Percentiles rank a stretch among this genome's conserved stretches.
Evolutionary conservation across 108 stramenopile species (phyloP).

Genomic region (Epithemia pelagica): DNA sequence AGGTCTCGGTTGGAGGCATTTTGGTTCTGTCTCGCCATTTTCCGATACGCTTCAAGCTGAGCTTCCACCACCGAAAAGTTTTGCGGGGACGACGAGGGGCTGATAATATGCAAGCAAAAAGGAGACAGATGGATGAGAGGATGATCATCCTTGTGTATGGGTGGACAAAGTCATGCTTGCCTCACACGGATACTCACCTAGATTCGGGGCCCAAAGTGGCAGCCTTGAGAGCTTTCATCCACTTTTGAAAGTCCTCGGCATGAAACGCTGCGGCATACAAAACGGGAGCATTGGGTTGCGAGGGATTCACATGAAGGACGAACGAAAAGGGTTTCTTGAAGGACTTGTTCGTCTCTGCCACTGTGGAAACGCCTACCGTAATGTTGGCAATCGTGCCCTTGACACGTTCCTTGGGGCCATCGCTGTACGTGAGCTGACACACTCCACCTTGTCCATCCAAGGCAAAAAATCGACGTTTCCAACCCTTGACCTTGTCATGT

Average conservation of each 20-base stretch:
- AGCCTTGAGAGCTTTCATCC: conserved; percentile 36
- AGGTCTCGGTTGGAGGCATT: too few relatives aligned
- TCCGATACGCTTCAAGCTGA: too few relatives aligned
- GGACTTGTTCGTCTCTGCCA: conserved; percentile 3
- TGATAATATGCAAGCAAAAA: too few relatives aligned
- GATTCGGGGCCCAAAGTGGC: too few relatives aligned
- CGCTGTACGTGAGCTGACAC: conserved; percentile 25
- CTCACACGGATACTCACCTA: too few relatives aligned
- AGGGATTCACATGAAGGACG: conserved; percentile 26
- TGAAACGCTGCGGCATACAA: conserved; percentile 25
- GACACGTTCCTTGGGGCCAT: neutral
- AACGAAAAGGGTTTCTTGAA: conserved; percentile 28
- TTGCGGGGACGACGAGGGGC: too few relatives aligned
- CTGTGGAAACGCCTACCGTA: conserved; percentile 22
- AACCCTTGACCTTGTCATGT: conserved; percentile 21
- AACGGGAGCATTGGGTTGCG: conserved; percentile 23
- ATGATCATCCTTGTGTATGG: too few relatives aligned
- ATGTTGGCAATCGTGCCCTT: conserved; percentile 21
- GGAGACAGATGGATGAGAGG: too few relatives aligned
- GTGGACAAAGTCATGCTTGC: too few relatives aligned
- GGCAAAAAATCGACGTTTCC: conserved; percentile 21
- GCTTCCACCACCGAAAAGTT: too few relatives aligned
- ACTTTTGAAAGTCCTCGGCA: conserved; percentile 27
- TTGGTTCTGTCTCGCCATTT: too few relatives aligned
- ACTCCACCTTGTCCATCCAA: conserved; percentile 13